Evolutionary conservation across 164 flowering plant species (phyloP).

Genomic region (Aristolochia contorta): DNA sequence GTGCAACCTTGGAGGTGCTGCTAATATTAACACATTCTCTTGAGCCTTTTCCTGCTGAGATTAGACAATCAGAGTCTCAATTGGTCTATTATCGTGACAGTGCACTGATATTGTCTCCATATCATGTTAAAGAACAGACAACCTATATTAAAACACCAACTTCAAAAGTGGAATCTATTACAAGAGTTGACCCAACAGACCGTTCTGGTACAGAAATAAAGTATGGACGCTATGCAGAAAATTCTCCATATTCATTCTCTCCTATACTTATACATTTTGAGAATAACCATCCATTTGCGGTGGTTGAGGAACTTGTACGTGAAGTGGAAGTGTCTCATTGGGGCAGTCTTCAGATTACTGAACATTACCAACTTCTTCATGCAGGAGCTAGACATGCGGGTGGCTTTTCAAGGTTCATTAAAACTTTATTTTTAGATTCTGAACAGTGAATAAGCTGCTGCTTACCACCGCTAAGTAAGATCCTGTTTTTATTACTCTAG

Average conservation of each 20-base stretch:
- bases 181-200: conserved; percentile 61
- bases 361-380: conserved; percentile 70
- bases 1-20: conserved; percentile 55
- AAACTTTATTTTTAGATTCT: not conserved
- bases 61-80: conserved; percentile 85
- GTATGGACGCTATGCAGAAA: conserved; percentile 73
- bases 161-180: conserved; percentile 68
- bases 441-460: no score
- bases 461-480: no score
- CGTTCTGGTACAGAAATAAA: conserved; percentile 53
- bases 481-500: no score
- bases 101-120: conserved; percentile 82
- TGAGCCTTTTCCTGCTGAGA: conserved; percentile 93
- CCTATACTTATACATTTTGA: conserved; percentile 83
- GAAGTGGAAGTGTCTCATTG: conserved; percentile 95
- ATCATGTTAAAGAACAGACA: conserved; percentile 64
- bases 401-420: conserved; percentile 72
- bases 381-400: conserved; percentile 93
- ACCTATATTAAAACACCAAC: conserved; percentile 74
- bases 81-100: conserved; percentile 81
- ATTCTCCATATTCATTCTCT: conserved; percentile 54
- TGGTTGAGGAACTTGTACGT: conserved; percentile 94
- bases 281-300: conserved; percentile 87
- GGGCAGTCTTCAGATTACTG: conserved; percentile 90
- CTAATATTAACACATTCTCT: conserved; percentile 60